Evolutionary conservation across 345 rosid species (phyloP), one percentile per base, ranked within the genome.

Genomic region (Camelina sativa): DNA sequence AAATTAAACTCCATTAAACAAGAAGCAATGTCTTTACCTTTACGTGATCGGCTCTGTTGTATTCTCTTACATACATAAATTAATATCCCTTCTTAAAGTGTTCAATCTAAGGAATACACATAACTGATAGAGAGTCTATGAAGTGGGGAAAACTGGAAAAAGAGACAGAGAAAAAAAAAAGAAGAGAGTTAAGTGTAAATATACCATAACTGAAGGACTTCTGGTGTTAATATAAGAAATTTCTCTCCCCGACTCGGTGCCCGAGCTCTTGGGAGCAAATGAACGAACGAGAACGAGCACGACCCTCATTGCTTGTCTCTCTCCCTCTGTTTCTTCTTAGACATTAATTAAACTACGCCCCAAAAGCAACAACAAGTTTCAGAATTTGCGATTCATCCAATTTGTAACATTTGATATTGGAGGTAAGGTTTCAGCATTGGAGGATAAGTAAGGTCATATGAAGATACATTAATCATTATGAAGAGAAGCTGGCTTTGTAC

Each of bases 271-370:
- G 73, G 73, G 74, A 75, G 75, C 22, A 19, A 63, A 62, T 37
- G 80, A 69, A 55, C 66, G 75, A 76, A 62, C 65, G 79, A 70
- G 75, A 76, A 62, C 65, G n/a, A n/a, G n/a, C n/a, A n/a, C n/a
- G 75, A 70, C 20, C 0, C 71, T 55, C 25, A 70, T 76, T 70
- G 65, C 71, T 62, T 70, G 54, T 69, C 76, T 64, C 75, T 23
- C 63, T 28, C 48, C 76, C 47, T 70, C 80, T 60, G 76, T 55
- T 76, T 63, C 65, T 62, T 28, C 30, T 28, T 62, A 41, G 64
- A 50, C 48, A 51, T 34, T 34, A 17, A 19, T n/a, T n/a, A n/a
- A 25, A 25, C 28, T 25, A 25, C 28, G 12, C 57, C 65, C 65
- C 41, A 41, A 73, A 56, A 4, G 12, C 12, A 50, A 59, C 53